A percentile compares a stretch with the other conserved stretches of the same genome.
Evolutionary conservation across 2,329 filamentous ascomycete genomes (phyloP).

Genomic region (Blastomyces parvus): DNA sequence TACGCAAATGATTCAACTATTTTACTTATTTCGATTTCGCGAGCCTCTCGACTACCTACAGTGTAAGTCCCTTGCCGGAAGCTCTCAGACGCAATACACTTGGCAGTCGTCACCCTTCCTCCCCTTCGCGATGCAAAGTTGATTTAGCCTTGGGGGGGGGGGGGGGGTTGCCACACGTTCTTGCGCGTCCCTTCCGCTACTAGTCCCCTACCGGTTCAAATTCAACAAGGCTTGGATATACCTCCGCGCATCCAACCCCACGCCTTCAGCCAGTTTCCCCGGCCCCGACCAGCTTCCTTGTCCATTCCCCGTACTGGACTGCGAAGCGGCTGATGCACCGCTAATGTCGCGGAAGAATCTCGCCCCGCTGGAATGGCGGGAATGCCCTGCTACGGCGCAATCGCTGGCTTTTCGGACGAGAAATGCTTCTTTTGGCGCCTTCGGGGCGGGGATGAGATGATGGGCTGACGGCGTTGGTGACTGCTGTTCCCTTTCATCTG

Average conservation of each 20-base stretch:
- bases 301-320: conserved; percentile 19
- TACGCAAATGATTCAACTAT: background rate
- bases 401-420: conserved; percentile 40
- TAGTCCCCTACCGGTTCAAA: conserved; percentile 30
- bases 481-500: conserved; percentile 1
- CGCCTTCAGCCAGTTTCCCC: conserved; percentile 34
- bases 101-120: background rate
- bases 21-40: background rate
- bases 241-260: conserved; percentile 38
- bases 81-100: background rate
- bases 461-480: background rate
- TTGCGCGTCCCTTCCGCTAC: too few species aligned
- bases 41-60: background rate
- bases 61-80: background rate
- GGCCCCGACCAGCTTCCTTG: conserved; percentile 21
- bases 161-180: too few species aligned
- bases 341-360: conserved; percentile 34
- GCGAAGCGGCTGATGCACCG: conserved; percentile 25
- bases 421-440: conserved; percentile 33
- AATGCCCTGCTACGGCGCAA: conserved; percentile 26
- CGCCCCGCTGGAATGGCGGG: conserved; percentile 23
- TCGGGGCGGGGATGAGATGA: background rate
- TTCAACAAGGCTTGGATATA: conserved; percentile 40
- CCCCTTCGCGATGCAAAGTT: background rate
- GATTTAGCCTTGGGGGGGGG: background rate